phyloP scores from a whole-genome alignment of 2,329 filamentous ascomycete genomes.

The Shiraia bambusicola region DNA sequence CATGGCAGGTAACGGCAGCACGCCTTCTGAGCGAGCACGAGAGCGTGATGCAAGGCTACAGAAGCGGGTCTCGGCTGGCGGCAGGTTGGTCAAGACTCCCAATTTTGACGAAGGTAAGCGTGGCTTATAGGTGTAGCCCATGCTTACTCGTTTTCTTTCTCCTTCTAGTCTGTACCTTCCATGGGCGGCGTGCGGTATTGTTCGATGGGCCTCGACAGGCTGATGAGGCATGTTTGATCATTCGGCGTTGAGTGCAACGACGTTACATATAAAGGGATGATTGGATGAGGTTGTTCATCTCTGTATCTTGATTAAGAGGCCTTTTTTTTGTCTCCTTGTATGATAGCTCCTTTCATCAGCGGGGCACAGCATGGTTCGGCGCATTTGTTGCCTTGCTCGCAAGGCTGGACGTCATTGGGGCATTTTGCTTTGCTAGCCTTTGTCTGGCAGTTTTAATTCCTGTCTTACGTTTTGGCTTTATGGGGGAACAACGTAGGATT shows the following conservation, averaged over 20 bases:
- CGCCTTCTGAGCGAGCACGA: slow-evolving; percentile 40
- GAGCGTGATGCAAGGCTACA: slow-evolving; percentile 42
- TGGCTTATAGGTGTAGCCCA: slow-evolving; percentile 29
- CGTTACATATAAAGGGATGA: slow-evolving; percentile 6
- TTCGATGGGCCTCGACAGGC: slow-evolving; percentile 33
- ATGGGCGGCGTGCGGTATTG: slow-evolving; percentile 33
- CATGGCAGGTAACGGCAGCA: slow-evolving; percentile 43
- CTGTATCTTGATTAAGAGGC: slow-evolving; percentile 1
- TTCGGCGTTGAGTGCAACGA: slow-evolving; percentile 3
- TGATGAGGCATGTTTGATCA: slow-evolving; percentile 12
- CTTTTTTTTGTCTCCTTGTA: slow-evolving; percentile 1
- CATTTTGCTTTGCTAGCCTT: neutral
- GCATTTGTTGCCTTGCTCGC: neutral
- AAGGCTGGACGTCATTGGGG: neutral
- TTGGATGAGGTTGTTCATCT: slow-evolving; percentile 4
- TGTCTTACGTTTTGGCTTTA: neutral
- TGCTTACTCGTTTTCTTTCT: slow-evolving; percentile 32
- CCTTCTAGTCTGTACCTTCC: slow-evolving; percentile 39
- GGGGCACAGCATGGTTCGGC: neutral
- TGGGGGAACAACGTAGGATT: neutral
- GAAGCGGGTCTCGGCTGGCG: slow-evolving; percentile 44
- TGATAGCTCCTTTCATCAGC: neutral
- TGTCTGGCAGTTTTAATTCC: neutral
- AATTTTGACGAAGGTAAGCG: slow-evolving; percentile 41
- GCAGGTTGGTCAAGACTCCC: slow-evolving; percentile 44